Conservation (phyloP, 495 filamentous ascomycete genomes). For the Aspergillus homomorphus region DNA sequence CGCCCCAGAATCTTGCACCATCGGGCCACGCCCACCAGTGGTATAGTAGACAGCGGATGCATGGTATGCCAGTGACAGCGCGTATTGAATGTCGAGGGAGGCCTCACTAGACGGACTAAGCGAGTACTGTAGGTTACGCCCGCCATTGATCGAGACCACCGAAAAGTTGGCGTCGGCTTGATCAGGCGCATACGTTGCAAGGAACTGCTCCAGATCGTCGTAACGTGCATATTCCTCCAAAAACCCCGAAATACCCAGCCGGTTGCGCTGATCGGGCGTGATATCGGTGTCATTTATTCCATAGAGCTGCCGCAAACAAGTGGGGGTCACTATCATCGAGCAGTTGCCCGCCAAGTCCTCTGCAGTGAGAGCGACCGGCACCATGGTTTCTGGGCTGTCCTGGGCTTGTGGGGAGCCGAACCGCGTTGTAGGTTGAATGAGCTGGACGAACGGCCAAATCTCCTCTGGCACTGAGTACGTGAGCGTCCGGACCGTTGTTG, state of each 20-base stretch:
- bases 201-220: conserved; percentile 53
- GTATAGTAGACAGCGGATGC: conserved; percentile 59
- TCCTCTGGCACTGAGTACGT: conserved; percentile 54
- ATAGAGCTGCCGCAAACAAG: conserved; percentile 60
- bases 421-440: conserved; percentile 56
- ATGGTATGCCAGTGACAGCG: conserved; percentile 57
- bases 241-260: conserved; percentile 67
- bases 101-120: conserved; percentile 51
- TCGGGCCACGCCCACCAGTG: conserved; percentile 60
- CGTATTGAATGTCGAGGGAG: conserved; percentile 71
- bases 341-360: conserved; percentile 39
- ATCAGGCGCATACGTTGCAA: conserved; percentile 49
- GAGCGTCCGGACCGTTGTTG: conserved; percentile 47
- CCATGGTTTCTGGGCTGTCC: conserved; percentile 15
- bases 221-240: conserved; percentile 64
- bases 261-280: conserved; percentile 37
- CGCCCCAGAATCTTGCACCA: conserved; percentile 52
- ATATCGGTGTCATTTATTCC: conserved; percentile 48
- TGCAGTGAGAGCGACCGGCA: conserved; percentile 23
- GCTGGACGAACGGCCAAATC: conserved; percentile 33
- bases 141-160: conserved; percentile 59
- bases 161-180: conserved; percentile 58
- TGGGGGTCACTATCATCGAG: conserved; percentile 50
- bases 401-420: conserved; percentile 42
- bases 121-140: conserved; percentile 48